Evolutionary conservation across 2,329 filamentous ascomycete genomes (phyloP), one percentile per base, ranked within the genome.

Genomic region (Botryosphaeria agaves): DNA sequence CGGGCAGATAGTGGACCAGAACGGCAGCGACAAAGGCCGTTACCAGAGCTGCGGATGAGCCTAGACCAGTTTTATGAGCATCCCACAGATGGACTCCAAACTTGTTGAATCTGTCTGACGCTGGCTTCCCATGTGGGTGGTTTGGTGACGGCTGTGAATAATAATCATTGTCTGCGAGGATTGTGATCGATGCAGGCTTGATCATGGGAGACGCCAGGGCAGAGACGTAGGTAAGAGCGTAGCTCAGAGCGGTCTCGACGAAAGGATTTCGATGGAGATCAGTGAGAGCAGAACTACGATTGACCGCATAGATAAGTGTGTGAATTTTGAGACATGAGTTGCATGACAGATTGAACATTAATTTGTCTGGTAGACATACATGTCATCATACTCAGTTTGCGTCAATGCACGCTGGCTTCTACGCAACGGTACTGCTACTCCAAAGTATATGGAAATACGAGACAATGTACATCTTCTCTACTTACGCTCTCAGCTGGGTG

Each of bases 161-260:
- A 66, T 98, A 98, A 59, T 91, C 82, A 47, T 89, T 85, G 57
- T 94, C 84, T 36, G 89, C 87, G 20, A 95, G 69, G 49, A 98
- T 87, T 36, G 80, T 84, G 51, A 95, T 70, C 9, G 72, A 72
- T 18, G 77, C 59, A 3, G 84, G 71, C 9, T 66, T 65, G 46
- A 89, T 72, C 47, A 56, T 66, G 38, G 41, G 55, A 45, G 38
- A 61, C 40, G 40, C 58, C 40, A 55, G 57, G 48, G 52, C 55
- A 46, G 53, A 64, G 51, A 82, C 74, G 56, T 93, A 94, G 32
- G 78, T 89, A 43, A 95, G 68, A 32, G 72, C 80, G 59, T 92
- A 95, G 54, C 68, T 73, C 34, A 98, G 66, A 2, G 89, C 80
- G 7, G 83, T 92, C 59, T 95, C 84, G 38, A 98, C 79, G 53